Evolutionary conservation across 2,329 filamentous ascomycete species (phyloP), one percentile per base, ranked within the genome.

Genomic region (Ceratocystis diversiconidia): DNA sequence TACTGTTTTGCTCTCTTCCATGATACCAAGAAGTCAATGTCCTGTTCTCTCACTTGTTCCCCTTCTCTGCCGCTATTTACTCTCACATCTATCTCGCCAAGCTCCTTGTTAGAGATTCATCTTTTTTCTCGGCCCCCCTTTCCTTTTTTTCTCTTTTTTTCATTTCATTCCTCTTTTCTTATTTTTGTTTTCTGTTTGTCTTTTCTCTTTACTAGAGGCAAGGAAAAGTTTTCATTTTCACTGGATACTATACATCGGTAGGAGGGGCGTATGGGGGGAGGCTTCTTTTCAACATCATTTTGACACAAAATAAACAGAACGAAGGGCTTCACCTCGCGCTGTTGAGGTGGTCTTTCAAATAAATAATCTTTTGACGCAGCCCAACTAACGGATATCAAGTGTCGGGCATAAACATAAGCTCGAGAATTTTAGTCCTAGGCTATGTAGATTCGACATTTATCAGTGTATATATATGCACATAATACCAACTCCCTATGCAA

Each of bases 251-350:
- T 43, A 50, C n/a, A 36, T 63, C 22, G 46, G 44, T 55, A 30
- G 52, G 52, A 59, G 52, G 52, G 52, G 52, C 52, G 52, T 59
- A 59, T 59, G 52, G 52, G 28, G 52, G 52, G 52, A 59, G 52
- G 52, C 52, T 59, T 59, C 52, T 59, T 59, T 59, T 59, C 52
- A 59, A 59, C 52, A 59, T 59, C 52, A 59, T 59, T 59, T 59
- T 59, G 52, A 59, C 22, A 59, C 52, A 59, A 30, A 59, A 59
- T 59, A 59, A 59, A 25, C 52, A 59, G 52, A 59, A 59, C 52
- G 28, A 59, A 59, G 28, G 46, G 52, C 32, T 59, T 32, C 52
- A 59, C 3, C 5, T 59, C 52, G 32, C 52, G n/a, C 28, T 32
- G 7, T 1, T 30, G 52, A 30, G 52, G 25, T 59, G 12, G 52